phyloP scores from a whole-genome alignment of 1,284 basidiomycete genomes.

The Ceratobasidium sp. region DNA sequence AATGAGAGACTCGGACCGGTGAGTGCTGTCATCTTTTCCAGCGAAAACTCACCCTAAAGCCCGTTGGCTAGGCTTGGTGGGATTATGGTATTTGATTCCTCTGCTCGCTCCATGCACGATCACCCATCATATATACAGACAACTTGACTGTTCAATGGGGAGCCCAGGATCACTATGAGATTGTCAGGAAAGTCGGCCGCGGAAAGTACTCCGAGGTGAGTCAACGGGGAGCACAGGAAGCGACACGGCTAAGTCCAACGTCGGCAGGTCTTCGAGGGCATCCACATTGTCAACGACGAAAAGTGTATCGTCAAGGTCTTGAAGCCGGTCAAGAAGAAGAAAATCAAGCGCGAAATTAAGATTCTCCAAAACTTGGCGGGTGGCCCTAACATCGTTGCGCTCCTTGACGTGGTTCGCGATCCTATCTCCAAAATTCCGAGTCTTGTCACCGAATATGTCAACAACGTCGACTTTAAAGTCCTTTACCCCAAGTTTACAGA shows the following conservation, averaged over 20 bases:
- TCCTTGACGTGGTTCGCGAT: constrained; percentile 96
- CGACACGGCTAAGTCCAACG: constrained; percentile 14
- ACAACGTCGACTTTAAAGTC: constrained; percentile 98
- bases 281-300: constrained; percentile 90
- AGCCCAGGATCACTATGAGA: constrained; percentile 97
- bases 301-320: constrained; percentile 99
- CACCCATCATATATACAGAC: constrained; percentile 58
- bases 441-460: constrained; percentile 97
- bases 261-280: constrained; percentile 92
- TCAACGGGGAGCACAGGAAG: constrained; percentile 30
- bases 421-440: constrained; percentile 95
- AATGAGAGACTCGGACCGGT: constrained; percentile 62
- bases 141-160: constrained; percentile 95
- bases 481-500: constrained; percentile 95
- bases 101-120: constrained; percentile 6
- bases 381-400: constrained; percentile 84
- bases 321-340: constrained; percentile 99
- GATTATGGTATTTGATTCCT: constrained; percentile 59
- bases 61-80: constrained; percentile 56
- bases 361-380: constrained; percentile 96
- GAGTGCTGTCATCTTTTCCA: constrained; percentile 17
- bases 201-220: constrained; percentile 95
- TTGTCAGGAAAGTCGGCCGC: constrained; percentile 93
- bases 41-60: constrained; percentile 15
- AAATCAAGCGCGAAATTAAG: constrained; percentile 99